Percentiles rank a stretch among this genome's conserved stretches.
These are phyloP conservation scores for Pseudogymnoascus sp. DNA, from an alignment of 2,329 filamentous ascomycete genomes.

Conservation along the genomic window DNA sequence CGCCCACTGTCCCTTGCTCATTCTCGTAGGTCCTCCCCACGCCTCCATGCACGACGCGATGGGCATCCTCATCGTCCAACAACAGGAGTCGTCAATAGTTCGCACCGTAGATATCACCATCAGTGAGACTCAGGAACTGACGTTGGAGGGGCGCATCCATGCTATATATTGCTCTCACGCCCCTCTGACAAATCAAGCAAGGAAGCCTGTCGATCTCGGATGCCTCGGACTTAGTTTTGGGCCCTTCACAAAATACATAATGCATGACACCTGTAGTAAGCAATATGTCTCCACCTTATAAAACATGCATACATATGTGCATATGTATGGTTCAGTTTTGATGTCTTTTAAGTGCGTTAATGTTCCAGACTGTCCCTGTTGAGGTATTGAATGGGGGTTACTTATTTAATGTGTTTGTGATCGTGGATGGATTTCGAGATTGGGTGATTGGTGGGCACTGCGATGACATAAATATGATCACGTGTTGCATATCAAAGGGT, in stretches of 20 bases:
- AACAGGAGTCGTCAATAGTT: not conserved
- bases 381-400: not conserved
- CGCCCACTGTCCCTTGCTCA: too few species aligned
- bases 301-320: not conserved
- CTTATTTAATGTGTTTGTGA: not conserved
- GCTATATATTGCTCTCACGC: not conserved
- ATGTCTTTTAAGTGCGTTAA: not conserved
- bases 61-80: too few species aligned
- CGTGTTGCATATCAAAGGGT: not conserved
- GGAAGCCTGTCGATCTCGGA: not conserved
- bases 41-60: not conserved
- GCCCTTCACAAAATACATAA: not conserved
- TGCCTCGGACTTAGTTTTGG: not conserved
- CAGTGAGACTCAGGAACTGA: not conserved
- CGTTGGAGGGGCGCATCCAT: not conserved
- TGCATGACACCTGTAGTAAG: not conserved
- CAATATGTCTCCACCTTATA: not conserved
- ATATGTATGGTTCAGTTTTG: constrained; percentile 4
- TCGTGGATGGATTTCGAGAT: not conserved
- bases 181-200: constrained; percentile 5
- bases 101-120: not conserved
- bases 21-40: not conserved
- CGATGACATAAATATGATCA: not conserved
- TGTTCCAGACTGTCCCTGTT: not conserved
- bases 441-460: not conserved